Evolutionary conservation across 345 rosid species (phyloP).

Genomic region (Heritiera littoralis): DNA sequence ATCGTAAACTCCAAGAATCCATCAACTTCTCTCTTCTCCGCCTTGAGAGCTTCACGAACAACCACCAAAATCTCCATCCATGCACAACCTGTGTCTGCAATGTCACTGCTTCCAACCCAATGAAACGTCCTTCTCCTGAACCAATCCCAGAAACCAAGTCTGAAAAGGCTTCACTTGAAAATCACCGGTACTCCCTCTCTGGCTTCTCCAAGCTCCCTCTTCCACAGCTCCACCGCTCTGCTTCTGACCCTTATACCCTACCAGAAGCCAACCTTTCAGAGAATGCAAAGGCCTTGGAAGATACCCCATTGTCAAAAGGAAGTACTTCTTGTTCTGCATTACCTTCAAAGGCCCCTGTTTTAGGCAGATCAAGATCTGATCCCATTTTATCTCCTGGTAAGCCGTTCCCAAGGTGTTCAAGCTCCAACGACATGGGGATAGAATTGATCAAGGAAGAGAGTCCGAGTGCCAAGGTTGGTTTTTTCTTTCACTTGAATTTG

Average conservation of each 20-base stretch:
- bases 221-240: constrained; percentile 21
- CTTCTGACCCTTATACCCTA: constrained; percentile 23
- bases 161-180: constrained; percentile 24
- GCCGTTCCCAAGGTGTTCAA: constrained; percentile 28
- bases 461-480: constrained; percentile 30
- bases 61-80: neutral
- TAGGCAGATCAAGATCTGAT: constrained; percentile 34
- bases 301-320: constrained; percentile 5
- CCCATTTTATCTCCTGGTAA: constrained; percentile 28
- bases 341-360: constrained; percentile 32
- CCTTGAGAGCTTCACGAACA: constrained; percentile 5
- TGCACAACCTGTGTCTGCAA: constrained; percentile 21
- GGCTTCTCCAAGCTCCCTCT: constrained; percentile 40
- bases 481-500: neutral
- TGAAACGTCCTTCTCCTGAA: constrained; percentile 26
- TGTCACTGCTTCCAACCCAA: neutral
- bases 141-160: neutral
- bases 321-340: constrained; percentile 17
- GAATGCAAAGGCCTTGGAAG: constrained; percentile 16
- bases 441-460: constrained; percentile 22
- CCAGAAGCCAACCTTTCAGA: constrained; percentile 15
- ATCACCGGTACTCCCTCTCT: neutral
- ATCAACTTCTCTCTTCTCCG: constrained; percentile 1
- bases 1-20: constrained; percentile 9
- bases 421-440: constrained; percentile 3